Conservation (phyloP, 495 filamentous ascomycete genomes). For the Aspergillus ellipticus region DNA sequence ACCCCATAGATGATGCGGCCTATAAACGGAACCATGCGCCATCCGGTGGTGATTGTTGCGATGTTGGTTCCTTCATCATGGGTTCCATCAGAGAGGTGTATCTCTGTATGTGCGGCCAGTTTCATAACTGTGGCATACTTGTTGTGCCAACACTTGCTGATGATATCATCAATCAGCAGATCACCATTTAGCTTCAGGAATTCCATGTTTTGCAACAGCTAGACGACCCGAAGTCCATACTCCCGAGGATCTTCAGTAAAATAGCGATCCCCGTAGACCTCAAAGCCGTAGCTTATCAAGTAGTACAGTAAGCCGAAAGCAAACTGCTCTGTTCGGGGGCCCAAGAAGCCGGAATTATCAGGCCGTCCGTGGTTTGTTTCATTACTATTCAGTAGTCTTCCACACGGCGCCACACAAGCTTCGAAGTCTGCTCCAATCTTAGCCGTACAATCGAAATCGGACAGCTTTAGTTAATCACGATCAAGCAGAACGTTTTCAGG, state of each 20-base stretch:
- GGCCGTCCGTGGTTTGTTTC: slow-evolving; percentile 20
- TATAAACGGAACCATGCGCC: neutral
- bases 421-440: slow-evolving; percentile 27
- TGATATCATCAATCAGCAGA: slow-evolving; percentile 33
- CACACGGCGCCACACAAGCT: slow-evolving; percentile 27
- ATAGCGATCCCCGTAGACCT: slow-evolving; percentile 31
- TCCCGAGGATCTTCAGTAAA: slow-evolving; percentile 33
- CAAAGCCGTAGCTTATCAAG: slow-evolving; percentile 35
- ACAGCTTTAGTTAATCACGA: slow-evolving; percentile 23
- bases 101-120: slow-evolving; percentile 24
- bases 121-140: slow-evolving; percentile 29
- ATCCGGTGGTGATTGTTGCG: neutral
- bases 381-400: slow-evolving; percentile 20
- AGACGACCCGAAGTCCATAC: slow-evolving; percentile 31
- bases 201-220: slow-evolving; percentile 31
- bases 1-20: neutral
- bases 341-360: slow-evolving; percentile 28
- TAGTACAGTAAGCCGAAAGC: slow-evolving; percentile 38
- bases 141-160: slow-evolving; percentile 38
- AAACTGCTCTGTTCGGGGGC: slow-evolving; percentile 36
- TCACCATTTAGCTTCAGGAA: slow-evolving; percentile 33
- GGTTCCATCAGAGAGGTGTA: slow-evolving; percentile 9
- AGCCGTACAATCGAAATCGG: slow-evolving; percentile 29
- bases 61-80: neutral
- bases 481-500: slow-evolving; percentile 31